Base-by-base conservation (phyloP, 2,329 filamentous ascomycete genomes). In the Harringtonia aguacate region DNA sequence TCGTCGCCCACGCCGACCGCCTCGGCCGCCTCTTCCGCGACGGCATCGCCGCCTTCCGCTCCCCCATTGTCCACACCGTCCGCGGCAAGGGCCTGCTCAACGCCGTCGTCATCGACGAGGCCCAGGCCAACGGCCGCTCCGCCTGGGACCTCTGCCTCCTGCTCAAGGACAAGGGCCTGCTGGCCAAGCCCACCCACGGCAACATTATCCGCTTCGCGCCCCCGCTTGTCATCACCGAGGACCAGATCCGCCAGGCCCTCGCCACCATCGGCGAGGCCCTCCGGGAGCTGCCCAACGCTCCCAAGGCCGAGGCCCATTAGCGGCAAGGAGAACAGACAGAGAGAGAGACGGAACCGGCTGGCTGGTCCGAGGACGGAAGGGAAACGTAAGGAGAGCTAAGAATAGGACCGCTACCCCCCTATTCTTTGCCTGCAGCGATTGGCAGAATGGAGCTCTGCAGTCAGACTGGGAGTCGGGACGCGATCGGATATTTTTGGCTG, bases 141-240 rank as follows among this genome's bases (percentile, higher is more conserved):
- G 92, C 92, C 10, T 98, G 92, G 92, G 90, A 98, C 65, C 70
- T 98, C 52, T 98, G 92, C 65, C 79, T 98, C 71, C 66, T 97
- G 58, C 79, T 95, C 69, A 97, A 97, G 73, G 79, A 83, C 64
- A 97, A 95, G 75, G 92, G 92, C 47, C 69, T 98, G 45, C 63
- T 98, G 75, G 87, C 92, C 56, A 98, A 98, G 76, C 92, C 92
- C 27, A 98, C 92, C 8, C 92, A 98, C 65, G 83, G 94, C 59
- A 95, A 97, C 66, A 97, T 98, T 62, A 98, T 98, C 61, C 85
- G 92, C 46, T 83, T 98, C 49, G 92, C 92, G n/a, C 92, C 92
- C 38, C 92, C 92, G 18, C 72, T 98, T 44, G 88, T 98, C 52
- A 97, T 98, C 57, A 88, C 82, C 22, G 88, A 97, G 58, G 76